phyloP scores from a whole-genome alignment of 2,329 filamentous ascomycete genomes.

The Alternaria arbusti region DNA sequence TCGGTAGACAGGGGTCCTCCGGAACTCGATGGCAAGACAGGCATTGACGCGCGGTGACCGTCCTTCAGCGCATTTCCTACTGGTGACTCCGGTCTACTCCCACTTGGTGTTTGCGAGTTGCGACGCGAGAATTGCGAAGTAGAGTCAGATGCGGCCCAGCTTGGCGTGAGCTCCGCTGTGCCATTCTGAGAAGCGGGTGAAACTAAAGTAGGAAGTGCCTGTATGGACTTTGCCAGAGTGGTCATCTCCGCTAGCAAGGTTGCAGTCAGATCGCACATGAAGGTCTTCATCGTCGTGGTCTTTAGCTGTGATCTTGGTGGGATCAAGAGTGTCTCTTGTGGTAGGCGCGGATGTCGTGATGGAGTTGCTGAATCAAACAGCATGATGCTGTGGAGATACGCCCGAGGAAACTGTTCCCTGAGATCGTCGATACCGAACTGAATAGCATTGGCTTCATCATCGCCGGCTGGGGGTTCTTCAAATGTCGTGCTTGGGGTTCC shows the following conservation, averaged over 20 bases:
- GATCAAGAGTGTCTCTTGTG: constrained; percentile 73
- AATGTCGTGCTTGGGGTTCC: constrained; percentile 9
- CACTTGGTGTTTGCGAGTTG: constrained; percentile 39
- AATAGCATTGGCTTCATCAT: constrained; percentile 47
- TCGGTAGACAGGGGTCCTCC: constrained; percentile 31
- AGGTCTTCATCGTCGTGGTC: constrained; percentile 68
- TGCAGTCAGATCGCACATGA: constrained; percentile 55
- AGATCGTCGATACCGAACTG: constrained; percentile 72
- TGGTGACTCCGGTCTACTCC: constrained; percentile 41
- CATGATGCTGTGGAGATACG: constrained; percentile 77
- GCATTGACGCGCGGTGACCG: constrained; percentile 81
- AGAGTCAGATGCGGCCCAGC: constrained; percentile 39
- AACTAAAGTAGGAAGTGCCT: constrained; percentile 70
- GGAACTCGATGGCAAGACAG: constrained; percentile 59
- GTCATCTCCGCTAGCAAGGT: constrained; percentile 56
- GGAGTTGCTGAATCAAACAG: constrained; percentile 73
- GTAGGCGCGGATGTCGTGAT: constrained; percentile 50
- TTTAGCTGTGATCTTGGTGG: constrained; percentile 72
- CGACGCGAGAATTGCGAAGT: constrained; percentile 32
- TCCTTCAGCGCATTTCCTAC: constrained; percentile 60
- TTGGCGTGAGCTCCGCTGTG: constrained; percentile 32
- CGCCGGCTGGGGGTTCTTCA: constrained; percentile 18
- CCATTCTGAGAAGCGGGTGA: constrained; percentile 44
- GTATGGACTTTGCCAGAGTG: constrained; percentile 55
- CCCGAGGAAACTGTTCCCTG: constrained; percentile 75